Evolutionary conservation across 106 monocot genomes (phyloP), one percentile per base, ranked within the genome.

Genomic region (Vanilla planifolia): DNA sequence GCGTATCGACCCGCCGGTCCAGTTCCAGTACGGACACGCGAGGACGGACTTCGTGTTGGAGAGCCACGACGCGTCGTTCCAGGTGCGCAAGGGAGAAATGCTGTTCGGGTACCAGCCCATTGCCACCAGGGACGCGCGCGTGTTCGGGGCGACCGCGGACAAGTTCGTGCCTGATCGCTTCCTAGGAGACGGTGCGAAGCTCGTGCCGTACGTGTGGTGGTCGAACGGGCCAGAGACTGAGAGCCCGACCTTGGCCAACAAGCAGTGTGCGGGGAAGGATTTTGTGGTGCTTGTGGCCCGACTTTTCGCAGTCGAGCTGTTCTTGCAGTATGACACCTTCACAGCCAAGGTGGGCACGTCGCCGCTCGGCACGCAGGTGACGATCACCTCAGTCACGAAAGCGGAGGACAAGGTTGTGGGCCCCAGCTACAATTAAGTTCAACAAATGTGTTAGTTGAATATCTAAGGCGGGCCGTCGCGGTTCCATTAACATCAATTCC

Each of bases 71-170:
- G 75, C 68, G n/a, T 36, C 20, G 27, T 79, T 43, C 61, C 21
- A 34, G 55, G 75, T 75, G 36, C 78, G 60, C 48, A 72, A 71
- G 50, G 84, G 75, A 5, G 84, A 84, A 61, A 75, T 78, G 71
- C 8, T 79, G 10, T 84, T 74, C 25, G 84, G 84, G 23, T 75
- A 71, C 60, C 79, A 79, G 59, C 84, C 79, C 0, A 51, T 84
- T 23, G 78, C 75, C 22, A 84, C 75, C 1, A 27, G 53, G 11
- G 83, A 84, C 67, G 22, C 48, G 19, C 34, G 47, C 65, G 70
- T 79, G 46, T 78, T 78, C 45, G 57, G 35, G 7, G 33, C 65
- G 22, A 62, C 45, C 0, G 28, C 46, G 11, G 62, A 71, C 30
- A n/a, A 32, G 74, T 80, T 75, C 71, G 74, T 80, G 1, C 52